Evolutionary conservation across 345 rosid species (phyloP).

Genomic region (Populus alba): DNA sequence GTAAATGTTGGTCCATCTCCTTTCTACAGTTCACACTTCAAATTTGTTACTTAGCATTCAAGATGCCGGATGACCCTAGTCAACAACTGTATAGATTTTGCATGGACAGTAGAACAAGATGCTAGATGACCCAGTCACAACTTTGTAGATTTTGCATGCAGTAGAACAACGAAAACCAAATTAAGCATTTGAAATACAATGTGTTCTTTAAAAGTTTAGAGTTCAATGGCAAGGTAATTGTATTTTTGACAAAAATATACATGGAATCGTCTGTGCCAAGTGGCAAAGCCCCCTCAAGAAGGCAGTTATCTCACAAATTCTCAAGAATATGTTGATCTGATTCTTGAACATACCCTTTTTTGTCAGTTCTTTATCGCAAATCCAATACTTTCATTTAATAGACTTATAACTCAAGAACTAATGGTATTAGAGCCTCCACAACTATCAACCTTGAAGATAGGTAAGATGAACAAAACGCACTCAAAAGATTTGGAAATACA

Average conservation of each 20-base stretch:
- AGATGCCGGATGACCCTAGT: background rate
- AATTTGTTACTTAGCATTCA: background rate
- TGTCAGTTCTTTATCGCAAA: background rate
- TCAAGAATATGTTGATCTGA: background rate
- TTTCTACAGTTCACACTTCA: background rate
- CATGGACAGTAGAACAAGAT: background rate
- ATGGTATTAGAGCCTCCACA: background rate
- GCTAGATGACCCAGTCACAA: background rate
- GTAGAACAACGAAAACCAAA: background rate
- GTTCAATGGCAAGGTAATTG: background rate
- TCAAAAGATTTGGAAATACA: background rate
- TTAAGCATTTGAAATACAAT: background rate
- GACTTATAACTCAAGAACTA: background rate
- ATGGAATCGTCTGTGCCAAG: background rate
- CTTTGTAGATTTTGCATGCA: background rate
- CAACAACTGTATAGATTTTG: background rate
- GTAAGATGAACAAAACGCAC: background rate
- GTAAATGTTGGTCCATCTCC: background rate
- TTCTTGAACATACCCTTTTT: background rate
- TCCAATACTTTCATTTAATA: background rate
- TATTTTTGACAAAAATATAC: background rate
- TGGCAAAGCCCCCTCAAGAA: background rate
- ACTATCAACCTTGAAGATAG: background rate
- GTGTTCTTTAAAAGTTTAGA: background rate
- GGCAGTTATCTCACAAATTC: background rate